A percentile compares a stretch with the other conserved stretches of the same genome.
These are phyloP conservation scores for Morella rubra DNA, from an alignment of 306 rosid genomes.

Conservation along the genomic window DNA sequence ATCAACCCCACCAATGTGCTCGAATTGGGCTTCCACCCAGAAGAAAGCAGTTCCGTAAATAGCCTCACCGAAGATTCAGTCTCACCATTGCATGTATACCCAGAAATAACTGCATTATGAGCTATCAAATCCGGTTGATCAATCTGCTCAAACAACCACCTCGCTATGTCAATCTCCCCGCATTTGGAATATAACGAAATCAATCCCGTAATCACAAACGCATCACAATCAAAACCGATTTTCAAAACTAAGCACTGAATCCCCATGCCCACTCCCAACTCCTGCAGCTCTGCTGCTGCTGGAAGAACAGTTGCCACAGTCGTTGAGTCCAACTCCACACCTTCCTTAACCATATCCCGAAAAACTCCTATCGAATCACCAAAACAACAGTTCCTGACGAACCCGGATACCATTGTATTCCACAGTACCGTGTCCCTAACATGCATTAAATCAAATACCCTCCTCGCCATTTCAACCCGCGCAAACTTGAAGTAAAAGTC, in stretches of 20 bases:
- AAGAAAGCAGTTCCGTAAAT: slow-evolving; percentile 61
- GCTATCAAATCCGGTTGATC: slow-evolving; percentile 64
- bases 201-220: slow-evolving; percentile 70
- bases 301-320: slow-evolving; percentile 69
- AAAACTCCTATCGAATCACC: slow-evolving; percentile 47
- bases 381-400: slow-evolving; percentile 58
- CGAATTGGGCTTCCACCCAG: slow-evolving; percentile 53
- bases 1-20: slow-evolving; percentile 84
- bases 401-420: slow-evolving; percentile 81
- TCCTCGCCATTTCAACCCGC: slow-evolving; percentile 54
- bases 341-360: slow-evolving; percentile 52
- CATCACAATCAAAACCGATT: slow-evolving; percentile 56
- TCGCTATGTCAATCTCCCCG: slow-evolving; percentile 49
- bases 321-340: slow-evolving; percentile 55
- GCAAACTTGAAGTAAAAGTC: slow-evolving; percentile 63
- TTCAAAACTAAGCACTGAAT: slow-evolving; percentile 74
- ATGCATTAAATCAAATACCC: slow-evolving; percentile 73
- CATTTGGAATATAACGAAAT: slow-evolving; percentile 81
- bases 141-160: slow-evolving; percentile 61
- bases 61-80: slow-evolving; percentile 54
- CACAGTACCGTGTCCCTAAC: slow-evolving; percentile 68
- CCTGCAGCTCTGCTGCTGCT: slow-evolving; percentile 72
- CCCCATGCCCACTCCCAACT: slow-evolving; percentile 57
- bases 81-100: slow-evolving; percentile 63
- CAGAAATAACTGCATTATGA: slow-evolving; percentile 88